Evolutionary conservation across 1,284 basidiomycete species (phyloP), one percentile per base, ranked within the genome.

Genomic region (Inonotus hispidus): DNA sequence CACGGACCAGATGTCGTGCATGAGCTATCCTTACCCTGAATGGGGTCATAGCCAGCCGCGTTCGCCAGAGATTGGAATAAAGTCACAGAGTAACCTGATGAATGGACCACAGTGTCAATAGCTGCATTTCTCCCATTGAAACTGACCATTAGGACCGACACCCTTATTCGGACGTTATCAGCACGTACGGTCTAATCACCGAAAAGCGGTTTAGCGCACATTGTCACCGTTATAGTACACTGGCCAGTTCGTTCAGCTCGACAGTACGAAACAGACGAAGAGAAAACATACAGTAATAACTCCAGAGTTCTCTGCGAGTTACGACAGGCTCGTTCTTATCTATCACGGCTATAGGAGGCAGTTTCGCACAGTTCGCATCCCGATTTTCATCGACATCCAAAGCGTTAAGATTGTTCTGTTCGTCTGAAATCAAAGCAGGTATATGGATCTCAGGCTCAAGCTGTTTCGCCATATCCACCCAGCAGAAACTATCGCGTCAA

Each of bases 31-130:
- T 79, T 82, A 0, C 89, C 89, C 61, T 74, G 75, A 5, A 79
- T 69, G 0, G 87, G 84, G 68, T 92, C 88, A 63, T 78, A 86
- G 0, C 88, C 88, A 11, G 90, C 88, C 1, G 79, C 71, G 2
- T 78, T 84, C 0, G 86, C 86, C 2, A 90, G 77, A 0, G 79
- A 80, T 70, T 92, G 90, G 71, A 92, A 92, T 19, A 91, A 74
- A 0, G 86, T 89, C 74, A 84, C 78, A 10, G 85, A 83, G 68
- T 82, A 90, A 25, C 74, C 75, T 74, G 43, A 7, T 46, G 23
- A 56, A 39, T 32, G 13, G 23, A 21, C 53, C 16, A 23, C 13
- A 3, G 29, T 25, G 27, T 35, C 52, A 45, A 14, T 25, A n/a
- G 8, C 4, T 8, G 8, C 32, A 32, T 32, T 8, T 8, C 49